Base-by-base conservation (phyloP, 805 yeast species). In the Yarrowia sp. region DNA sequence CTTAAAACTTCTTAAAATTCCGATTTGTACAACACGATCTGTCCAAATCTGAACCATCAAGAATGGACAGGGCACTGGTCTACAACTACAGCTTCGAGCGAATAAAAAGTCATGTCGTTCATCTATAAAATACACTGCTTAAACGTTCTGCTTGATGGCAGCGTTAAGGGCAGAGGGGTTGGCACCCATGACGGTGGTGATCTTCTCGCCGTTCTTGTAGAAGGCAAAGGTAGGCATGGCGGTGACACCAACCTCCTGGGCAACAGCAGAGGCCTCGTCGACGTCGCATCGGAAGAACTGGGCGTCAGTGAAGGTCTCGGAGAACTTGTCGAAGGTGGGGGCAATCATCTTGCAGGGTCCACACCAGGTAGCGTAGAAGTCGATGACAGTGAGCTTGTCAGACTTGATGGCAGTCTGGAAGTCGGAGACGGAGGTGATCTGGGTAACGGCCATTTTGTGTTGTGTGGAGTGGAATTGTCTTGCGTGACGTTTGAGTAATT, bases 321-420 rank as follows among this genome's bases (percentile, higher is more conserved):
- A 72, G 70, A 75, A 75, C 76, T 86, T 84, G 59, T 77, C 77
- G 71, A 93, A 80, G 80, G 90, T 80, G 73, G 98, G 98, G 66
- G 97, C 90, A 79, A 92, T 89, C 89, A 89, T 89, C 84, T 93
- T 95, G 83, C 99, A 93, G 68, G 99, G 98, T 71, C 98, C 98
- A 79, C 99, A 93, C 98, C 98, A 95, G 67, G 92, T 86, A 72
- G 98, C 98, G 75, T 85, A 92, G 82, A 93, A 95, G 81, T 95
- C 98, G 71, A 95, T 90, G 71, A 95, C 92, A 71, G 91, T 92
- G 74, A 91, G 82, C 71, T 88, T 89, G 70, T 83, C 84, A 72
- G 81, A 81, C 66, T 77, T 71, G 73, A 88, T 83, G 69, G 86
- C 88, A 66, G 81, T 80, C 64, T 83, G 79, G 83, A 92, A 93